Base-by-base conservation (phyloP, 768 basidiomycete genomes). In the Saitozyma podzolica region DNA sequence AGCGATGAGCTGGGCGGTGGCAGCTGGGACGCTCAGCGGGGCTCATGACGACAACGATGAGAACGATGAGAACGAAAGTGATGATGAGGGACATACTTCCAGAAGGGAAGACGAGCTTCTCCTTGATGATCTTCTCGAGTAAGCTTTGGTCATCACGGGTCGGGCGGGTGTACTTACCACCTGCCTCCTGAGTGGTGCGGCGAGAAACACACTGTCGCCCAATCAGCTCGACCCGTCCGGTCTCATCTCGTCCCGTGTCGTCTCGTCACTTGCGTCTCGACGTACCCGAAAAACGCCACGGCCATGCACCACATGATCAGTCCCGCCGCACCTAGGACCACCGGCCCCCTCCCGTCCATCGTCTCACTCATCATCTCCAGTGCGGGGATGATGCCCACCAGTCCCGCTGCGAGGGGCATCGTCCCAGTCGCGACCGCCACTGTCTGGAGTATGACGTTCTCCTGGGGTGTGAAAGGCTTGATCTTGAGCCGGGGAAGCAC, bases 331-430 rank as follows among this genome's bases (percentile, higher is more conserved):
- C 87, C 85, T 47, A 97, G 82, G 63, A 84, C 81, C 13, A 97
- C 84, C 1, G 93, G 88, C 0, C 85, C 84, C 8, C 86, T 83
- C 9, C 91, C 92, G 67, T 98, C 95, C 58, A 84, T 82, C 50
- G 85, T 83, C 68, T 85, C 82, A 56, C 86, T 84, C n/a, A 98
- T 83, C 55, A 94, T 80, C 20, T 87, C 85, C 17, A 98, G 82
- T 1, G 95, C 94, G 1, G 95, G 95, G 13, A 98, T 83, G 61
- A 97, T 93, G 5, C 94, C 93, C 11, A 97, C 93, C 70, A 97
- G 90, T 0, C 88, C 80, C 39, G 79, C 78, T 9, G 80, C 80
- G 13, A 81, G 74, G 0, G 81, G 81, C 58, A 81, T 74, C 0
- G 82, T 83, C 19, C 95, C 95, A 1, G 93, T 97, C 1, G 94